Conservation (phyloP, 768 basidiomycete species). For the Termitomyces sp. region DNA sequence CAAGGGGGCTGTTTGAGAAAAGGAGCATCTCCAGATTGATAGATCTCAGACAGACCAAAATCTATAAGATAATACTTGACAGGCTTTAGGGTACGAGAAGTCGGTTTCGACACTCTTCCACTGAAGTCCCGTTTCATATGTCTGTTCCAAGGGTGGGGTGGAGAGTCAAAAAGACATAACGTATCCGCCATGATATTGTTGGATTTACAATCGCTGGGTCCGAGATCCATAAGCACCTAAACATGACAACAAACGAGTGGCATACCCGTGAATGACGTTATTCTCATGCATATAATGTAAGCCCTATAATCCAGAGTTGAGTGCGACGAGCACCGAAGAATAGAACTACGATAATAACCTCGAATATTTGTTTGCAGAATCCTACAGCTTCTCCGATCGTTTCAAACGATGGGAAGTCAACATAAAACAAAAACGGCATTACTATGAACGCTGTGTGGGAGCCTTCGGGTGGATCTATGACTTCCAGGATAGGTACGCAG, state of each 20-base stretch:
- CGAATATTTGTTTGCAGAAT: slow-evolving; percentile 26
- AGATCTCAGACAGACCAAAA: too few relatives aligned
- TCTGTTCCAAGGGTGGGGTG: slow-evolving; percentile 6
- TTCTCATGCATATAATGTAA: slow-evolving; percentile 28
- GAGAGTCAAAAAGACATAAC: not conserved
- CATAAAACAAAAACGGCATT: too few relatives aligned
- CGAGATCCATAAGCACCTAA: not conserved
- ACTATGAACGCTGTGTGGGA: too few relatives aligned
- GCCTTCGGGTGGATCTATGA: too few relatives aligned
- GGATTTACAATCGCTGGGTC: not conserved
- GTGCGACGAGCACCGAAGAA: slow-evolving; percentile 4
- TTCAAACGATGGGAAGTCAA: too few relatives aligned
- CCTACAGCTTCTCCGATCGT: slow-evolving; percentile 9
- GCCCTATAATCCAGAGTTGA: slow-evolving; percentile 14
- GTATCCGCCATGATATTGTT: too few relatives aligned
- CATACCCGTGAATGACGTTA: slow-evolving; percentile 25
- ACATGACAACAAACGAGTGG: not conserved
- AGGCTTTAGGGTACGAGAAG: too few relatives aligned
- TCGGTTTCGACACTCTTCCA: not conserved
- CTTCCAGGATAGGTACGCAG: too few relatives aligned
- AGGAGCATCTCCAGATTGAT: too few relatives aligned
- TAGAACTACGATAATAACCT: slow-evolving; percentile 16
- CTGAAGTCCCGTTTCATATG: slow-evolving; percentile 3
- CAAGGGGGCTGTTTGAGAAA: too few relatives aligned
- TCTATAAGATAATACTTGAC: too few relatives aligned